phyloP scores from a whole-genome alignment of 768 basidiomycete species.

The Suillus luteus region DNA sequence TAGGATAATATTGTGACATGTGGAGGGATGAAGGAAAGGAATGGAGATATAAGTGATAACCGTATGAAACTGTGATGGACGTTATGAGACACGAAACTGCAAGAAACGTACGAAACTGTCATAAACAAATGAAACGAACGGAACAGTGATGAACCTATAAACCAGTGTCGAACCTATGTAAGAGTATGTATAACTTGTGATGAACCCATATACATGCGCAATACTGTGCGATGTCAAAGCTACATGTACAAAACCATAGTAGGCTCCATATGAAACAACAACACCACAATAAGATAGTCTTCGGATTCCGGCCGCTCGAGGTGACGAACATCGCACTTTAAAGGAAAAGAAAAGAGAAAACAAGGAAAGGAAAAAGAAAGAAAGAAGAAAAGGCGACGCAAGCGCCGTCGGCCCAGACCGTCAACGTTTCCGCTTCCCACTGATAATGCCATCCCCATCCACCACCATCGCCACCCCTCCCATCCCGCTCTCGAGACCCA shows the following conservation, averaged over 20 bases:
- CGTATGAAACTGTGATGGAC: background rate
- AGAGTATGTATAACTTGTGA: background rate
- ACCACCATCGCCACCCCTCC: constrained; percentile 3
- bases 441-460: constrained; percentile 14
- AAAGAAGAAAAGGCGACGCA: background rate
- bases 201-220: background rate
- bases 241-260: background rate
- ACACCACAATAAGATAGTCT: background rate
- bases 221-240: background rate
- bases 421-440: constrained; percentile 19
- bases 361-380: background rate
- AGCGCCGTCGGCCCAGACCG: background rate
- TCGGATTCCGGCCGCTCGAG: background rate
- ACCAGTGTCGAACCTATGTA: background rate
- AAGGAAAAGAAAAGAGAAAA: background rate
- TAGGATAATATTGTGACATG: background rate
- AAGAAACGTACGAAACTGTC: too few relatives aligned
- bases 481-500: constrained; percentile 4
- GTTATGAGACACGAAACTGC: too few relatives aligned
- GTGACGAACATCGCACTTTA: background rate
- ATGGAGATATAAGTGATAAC: background rate
- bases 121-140: too few relatives aligned
- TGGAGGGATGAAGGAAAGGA: background rate
- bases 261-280: background rate
- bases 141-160: too few relatives aligned